These are phyloP conservation scores for Leptographium procerum DNA, from an alignment of 2,329 filamentous ascomycete species.

Conservation along the genomic window DNA sequence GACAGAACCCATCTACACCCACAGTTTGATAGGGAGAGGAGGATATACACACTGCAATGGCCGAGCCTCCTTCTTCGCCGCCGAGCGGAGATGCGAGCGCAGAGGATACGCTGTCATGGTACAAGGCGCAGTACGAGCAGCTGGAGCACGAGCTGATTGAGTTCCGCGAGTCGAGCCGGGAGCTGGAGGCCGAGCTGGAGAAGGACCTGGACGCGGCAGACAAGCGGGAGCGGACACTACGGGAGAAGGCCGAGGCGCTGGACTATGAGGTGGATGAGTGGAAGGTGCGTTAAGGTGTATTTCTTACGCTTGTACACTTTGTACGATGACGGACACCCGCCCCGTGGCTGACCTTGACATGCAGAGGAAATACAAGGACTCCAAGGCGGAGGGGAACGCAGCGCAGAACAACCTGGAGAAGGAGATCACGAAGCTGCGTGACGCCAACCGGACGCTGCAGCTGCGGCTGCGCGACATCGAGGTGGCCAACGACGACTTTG, in stretches of 20 bases:
- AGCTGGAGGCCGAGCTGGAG: conserved; percentile 87
- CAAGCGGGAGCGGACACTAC: conserved; percentile 75
- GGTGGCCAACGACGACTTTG: conserved; percentile 96
- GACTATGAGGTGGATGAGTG: conserved; percentile 93
- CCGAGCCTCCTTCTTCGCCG: conserved; percentile 52
- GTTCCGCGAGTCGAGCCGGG: conserved; percentile 87
- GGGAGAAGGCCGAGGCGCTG: conserved; percentile 76
- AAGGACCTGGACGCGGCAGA: conserved; percentile 93
- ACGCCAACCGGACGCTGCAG: conserved; percentile 70
- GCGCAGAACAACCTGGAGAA: conserved; percentile 85
- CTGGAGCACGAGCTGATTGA: conserved; percentile 85
- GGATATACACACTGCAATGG: conserved; percentile 26
- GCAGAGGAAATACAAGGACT: conserved; percentile 90
- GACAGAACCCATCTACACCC: neutral
- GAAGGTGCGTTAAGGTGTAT: conserved; percentile 57
- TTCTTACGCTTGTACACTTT: too few relatives aligned
- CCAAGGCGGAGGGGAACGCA: conserved; percentile 74
- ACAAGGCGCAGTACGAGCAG: conserved; percentile 91
- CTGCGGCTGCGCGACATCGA: conserved; percentile 86
- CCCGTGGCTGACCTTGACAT: neutral
- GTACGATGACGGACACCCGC: conserved; percentile 2
- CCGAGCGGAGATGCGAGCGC: conserved; percentile 40
- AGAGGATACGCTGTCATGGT: conserved; percentile 79
- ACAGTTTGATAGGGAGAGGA: neutral
- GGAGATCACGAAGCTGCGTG: conserved; percentile 85